These are phyloP conservation scores for Melastoma candidum DNA, from an alignment of 441 rosid species.

Conservation along the genomic window DNA sequence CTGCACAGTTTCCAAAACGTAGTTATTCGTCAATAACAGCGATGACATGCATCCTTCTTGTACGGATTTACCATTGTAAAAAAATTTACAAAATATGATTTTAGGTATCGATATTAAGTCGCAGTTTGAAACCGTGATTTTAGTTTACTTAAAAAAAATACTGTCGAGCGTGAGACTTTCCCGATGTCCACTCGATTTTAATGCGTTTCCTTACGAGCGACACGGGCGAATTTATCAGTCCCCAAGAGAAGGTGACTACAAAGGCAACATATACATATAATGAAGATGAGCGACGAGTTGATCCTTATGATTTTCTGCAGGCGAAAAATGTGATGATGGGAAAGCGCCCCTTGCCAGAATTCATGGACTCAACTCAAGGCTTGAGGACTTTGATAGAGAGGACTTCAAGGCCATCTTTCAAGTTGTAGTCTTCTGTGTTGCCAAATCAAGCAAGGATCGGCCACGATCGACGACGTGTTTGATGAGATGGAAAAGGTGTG, in stretches of 20 bases:
- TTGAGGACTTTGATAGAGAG: constrained; percentile 24
- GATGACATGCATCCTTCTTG: too few species aligned
- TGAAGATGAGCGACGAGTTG: too few species aligned
- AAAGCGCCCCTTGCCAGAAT: constrained; percentile 37
- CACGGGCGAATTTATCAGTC: constrained; percentile 29
- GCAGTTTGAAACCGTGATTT: too few species aligned
- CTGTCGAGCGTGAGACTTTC: too few species aligned
- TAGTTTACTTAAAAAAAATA: too few species aligned
- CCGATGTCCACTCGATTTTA: constrained; percentile 22
- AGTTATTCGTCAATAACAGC: too few species aligned
- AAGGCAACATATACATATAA: too few species aligned
- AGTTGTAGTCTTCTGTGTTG: constrained; percentile 48
- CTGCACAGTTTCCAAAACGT: too few species aligned
- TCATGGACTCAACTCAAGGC: constrained; percentile 43
- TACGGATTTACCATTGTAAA: too few species aligned
- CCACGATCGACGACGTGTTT: constrained; percentile 43
- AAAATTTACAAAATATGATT: too few species aligned
- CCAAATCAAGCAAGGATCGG: constrained; percentile 53
- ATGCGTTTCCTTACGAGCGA: constrained; percentile 32
- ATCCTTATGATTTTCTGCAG: constrained; percentile 16
- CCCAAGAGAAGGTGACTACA: constrained; percentile 14
- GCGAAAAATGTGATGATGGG: constrained; percentile 46
- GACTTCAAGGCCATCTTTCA: constrained; percentile 48
- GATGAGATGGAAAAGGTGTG: constrained; percentile 48
- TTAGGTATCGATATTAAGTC: too few species aligned